Conservation (phyloP, 805 yeast genomes). For the Brettanomyces naardenensis region DNA sequence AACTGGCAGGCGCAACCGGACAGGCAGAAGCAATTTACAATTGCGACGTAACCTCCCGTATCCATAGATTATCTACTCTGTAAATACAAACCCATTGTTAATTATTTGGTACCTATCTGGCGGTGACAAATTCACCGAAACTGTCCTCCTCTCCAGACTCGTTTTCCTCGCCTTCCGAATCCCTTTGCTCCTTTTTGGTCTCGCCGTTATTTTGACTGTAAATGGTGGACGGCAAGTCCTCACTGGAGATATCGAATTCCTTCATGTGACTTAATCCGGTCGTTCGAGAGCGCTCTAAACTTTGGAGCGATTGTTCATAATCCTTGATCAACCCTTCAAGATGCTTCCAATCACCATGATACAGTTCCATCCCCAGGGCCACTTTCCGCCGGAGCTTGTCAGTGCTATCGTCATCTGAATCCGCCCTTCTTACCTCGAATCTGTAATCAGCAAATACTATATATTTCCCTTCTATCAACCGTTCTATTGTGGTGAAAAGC, state of each 20-base stretch:
- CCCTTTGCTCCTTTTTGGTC: constrained; percentile 17
- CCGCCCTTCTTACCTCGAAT: constrained; percentile 1
- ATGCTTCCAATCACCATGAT: constrained; percentile 16
- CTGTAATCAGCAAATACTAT: constrained; percentile 13
- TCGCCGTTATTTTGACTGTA: constrained; percentile 4
- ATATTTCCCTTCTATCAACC: constrained; percentile 15
- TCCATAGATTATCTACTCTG: no score
- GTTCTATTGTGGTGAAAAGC: constrained; percentile 16
- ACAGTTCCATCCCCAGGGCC: constrained; percentile 21
- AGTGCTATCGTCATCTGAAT: constrained; percentile 3
- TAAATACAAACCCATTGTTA: no score
- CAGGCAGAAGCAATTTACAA: no score
- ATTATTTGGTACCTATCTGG: no score
- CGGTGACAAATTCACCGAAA: no score
- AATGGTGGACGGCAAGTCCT: constrained; percentile 1
- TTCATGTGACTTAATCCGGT: not conserved
- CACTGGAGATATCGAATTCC: not conserved
- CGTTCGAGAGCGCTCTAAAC: constrained; percentile 1
- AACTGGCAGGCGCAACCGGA: no score
- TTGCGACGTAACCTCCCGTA: no score
- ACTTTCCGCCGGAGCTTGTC: constrained; percentile 6
- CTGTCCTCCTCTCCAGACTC: no score
- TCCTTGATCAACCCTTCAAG: constrained; percentile 7
- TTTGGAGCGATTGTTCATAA: constrained; percentile 7
- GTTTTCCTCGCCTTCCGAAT: no score